These are phyloP conservation scores for Cetradonia linearis DNA, from an alignment of 495 filamentous ascomycete species.

Conservation along the genomic window DNA sequence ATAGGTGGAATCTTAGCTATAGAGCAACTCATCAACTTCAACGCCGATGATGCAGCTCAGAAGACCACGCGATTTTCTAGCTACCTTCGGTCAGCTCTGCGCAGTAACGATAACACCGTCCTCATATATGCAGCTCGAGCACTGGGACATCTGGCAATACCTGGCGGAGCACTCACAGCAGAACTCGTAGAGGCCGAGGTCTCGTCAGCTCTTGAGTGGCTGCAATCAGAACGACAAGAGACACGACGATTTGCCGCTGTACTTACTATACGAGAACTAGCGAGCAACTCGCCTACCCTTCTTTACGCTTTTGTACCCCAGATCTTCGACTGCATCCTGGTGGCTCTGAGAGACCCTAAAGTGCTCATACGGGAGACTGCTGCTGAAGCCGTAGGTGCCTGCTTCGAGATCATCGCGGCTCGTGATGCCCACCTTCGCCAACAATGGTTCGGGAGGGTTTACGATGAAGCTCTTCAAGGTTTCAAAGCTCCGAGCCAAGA, in stretches of 20 bases:
- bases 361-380: slow-evolving; percentile 86
- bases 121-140: slow-evolving; percentile 82
- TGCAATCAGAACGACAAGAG: slow-evolving; percentile 91
- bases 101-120: slow-evolving; percentile 77
- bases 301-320: slow-evolving; percentile 85
- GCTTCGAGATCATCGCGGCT: slow-evolving; percentile 85
- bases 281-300: slow-evolving; percentile 80
- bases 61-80: slow-evolving; percentile 90
- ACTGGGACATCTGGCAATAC: slow-evolving; percentile 78
- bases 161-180: slow-evolving; percentile 87
- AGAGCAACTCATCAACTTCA: slow-evolving; percentile 86
- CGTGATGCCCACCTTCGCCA: slow-evolving; percentile 77
- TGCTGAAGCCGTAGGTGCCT: slow-evolving; percentile 80
- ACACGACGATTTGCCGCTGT: slow-evolving; percentile 85
- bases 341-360: slow-evolving; percentile 77
- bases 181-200: slow-evolving; percentile 96
- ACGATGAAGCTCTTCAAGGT: slow-evolving; percentile 68
- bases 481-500: slow-evolving; percentile 73
- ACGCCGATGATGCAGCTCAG: slow-evolving; percentile 84
- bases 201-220: slow-evolving; percentile 86
- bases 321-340: slow-evolving; percentile 91
- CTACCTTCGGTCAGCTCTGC: slow-evolving; percentile 75
- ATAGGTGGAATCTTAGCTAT: slow-evolving; percentile 88
- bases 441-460: slow-evolving; percentile 77
- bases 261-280: slow-evolving; percentile 78